Evolutionary conservation across 495 filamentous ascomycete species (phyloP), one percentile per base, ranked within the genome.

Genomic region (Penicillium salamii): DNA sequence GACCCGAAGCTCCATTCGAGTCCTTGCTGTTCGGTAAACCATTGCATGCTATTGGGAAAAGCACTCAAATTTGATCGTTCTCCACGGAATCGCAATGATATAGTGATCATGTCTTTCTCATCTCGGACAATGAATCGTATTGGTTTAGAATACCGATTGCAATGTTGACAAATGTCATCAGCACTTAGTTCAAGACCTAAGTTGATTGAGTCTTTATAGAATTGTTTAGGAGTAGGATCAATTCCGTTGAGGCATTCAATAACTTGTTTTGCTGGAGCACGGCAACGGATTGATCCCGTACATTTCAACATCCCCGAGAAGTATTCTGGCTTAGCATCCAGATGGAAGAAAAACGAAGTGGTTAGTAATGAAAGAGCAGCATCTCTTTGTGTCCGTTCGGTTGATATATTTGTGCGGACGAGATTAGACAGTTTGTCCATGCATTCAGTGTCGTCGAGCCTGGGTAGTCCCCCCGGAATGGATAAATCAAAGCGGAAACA

Each of bases 31-130:
- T 49, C 46, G 2, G 39, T 49, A 21, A 49, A 49, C 46, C 46
- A 49, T 39, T 40, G 46, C 19, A 49, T 17, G 6, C n/a, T 39
- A 19, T 49, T 49, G 7, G 46, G 46, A 31, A 49, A 49, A 18
- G 46, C 46, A 36, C 46, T 49, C 33, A 49, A 19, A 18, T 35
- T 33, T 14, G 23, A 35, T n/a, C 19, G 23, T 18, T 35, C 15
- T 13, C 21, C 23, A 26, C 46, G 34, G 14, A 49, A 24, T n/a
- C 46, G 33, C 26, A 49, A 15, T n/a, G 46, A 49, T 49, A 49
- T 14, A 5, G 46, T 49, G 20, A 49, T 9, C 11, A 8, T 24
- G 37, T 49, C 46, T 17, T 49, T 37, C n/a, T 39, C 34, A 19
- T 49, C 9, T 9, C 46, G 46, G 20, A 49, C 46, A 19, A 49